Evolutionary conservation across 1,284 basidiomycete species (phyloP).

Genomic region (Irpex rosettiformis): DNA sequence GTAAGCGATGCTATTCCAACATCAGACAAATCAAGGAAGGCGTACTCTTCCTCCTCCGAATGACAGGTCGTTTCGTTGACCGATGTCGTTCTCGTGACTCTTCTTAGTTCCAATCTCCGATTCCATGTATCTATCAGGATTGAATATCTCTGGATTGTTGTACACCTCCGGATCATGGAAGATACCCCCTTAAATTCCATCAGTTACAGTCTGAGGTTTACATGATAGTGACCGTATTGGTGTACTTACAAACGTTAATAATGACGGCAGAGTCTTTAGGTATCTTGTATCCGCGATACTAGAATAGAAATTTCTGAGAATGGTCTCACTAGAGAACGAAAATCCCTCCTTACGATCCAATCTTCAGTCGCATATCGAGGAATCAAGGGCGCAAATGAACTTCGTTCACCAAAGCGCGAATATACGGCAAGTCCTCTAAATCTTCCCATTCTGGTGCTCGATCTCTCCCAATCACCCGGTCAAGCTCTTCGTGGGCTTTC

Average conservation of each 20-base stretch:
- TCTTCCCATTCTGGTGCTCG: conserved; percentile 32
- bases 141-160: not conserved
- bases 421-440: conserved; percentile 29
- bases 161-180: not conserved
- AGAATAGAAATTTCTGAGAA: too few relatives aligned
- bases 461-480: conserved; percentile 30
- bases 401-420: conserved; percentile 36
- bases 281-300: conserved; percentile 23
- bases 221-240: not conserved
- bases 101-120: not conserved
- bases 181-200: not conserved
- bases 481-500: conserved; percentile 33
- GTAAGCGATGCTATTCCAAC: not conserved
- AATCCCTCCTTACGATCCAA: not conserved
- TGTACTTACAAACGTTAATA: conserved; percentile 11
- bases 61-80: not conserved
- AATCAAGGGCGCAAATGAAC: conserved; percentile 12
- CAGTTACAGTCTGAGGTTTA: not conserved
- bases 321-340: too few relatives aligned
- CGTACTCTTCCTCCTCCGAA: not conserved
- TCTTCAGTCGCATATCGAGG: not conserved
- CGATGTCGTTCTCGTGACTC: not conserved
- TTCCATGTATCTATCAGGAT: not conserved
- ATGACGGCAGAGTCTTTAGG: conserved; percentile 23
- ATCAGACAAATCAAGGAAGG: not conserved